Conservation (phyloP, 2,329 filamentous ascomycete species). For the Dactylonectria macrodidyma region DNA sequence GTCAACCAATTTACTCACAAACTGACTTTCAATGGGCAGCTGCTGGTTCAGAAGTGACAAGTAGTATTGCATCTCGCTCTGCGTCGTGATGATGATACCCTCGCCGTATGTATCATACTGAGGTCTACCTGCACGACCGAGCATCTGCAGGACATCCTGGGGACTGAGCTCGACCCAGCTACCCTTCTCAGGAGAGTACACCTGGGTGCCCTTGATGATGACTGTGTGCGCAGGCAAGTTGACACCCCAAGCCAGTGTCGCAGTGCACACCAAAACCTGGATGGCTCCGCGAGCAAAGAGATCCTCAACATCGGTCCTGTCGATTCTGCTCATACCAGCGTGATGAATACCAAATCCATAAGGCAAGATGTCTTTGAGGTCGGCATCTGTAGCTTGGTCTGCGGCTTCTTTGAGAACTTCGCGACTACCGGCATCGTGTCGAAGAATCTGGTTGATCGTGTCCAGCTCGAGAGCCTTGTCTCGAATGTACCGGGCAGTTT, state of each 20-base stretch:
- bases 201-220: conserved; percentile 98
- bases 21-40: conserved; percentile 95
- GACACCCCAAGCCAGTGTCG: conserved; percentile 99
- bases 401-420: conserved; percentile 91
- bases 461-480: conserved; percentile 98
- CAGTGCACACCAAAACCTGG: conserved; percentile 96
- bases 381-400: conserved; percentile 84
- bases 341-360: conserved; percentile 99
- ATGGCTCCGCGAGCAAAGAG: conserved; percentile 93
- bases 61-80: conserved; percentile 96
- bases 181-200: conserved; percentile 98
- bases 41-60: conserved; percentile 97
- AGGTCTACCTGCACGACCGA: conserved; percentile 94
- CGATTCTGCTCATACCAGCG: conserved; percentile 95
- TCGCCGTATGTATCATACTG: conserved; percentile 99
- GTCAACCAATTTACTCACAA: conserved; percentile 93
- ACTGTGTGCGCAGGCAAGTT: conserved; percentile 98
- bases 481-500: conserved; percentile 95
- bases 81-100: conserved; percentile 98
- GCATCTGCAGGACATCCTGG: conserved; percentile 98
- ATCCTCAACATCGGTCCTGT: conserved; percentile 95
- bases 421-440: conserved; percentile 91
- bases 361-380: conserved; percentile 93
- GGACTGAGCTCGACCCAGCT: conserved; percentile 98
- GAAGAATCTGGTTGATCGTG: conserved; percentile 95